Base-by-base conservation (phyloP, 768 basidiomycete species). In the Xerocomellus chrysenteron region DNA sequence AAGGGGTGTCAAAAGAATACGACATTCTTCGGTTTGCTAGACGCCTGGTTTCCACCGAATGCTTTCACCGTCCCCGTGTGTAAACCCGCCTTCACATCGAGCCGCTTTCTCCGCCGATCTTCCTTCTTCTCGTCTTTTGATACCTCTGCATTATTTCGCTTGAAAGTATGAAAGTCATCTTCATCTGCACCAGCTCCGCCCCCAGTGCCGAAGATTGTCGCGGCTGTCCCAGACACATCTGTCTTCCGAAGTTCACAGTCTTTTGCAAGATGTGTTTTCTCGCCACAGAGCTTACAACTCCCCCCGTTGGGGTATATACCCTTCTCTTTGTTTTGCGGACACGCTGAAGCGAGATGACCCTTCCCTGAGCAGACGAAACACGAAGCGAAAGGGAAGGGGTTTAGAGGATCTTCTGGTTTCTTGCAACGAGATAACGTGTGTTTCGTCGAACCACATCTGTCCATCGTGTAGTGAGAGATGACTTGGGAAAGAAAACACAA, bases 261-360 rank as follows among this genome's bases (percentile, higher is more conserved):
- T 66, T 83, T 90, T 0, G 92, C 93, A 8, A 95, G 80, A 74
- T 97, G 95, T 3, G 83, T 81, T 6, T 86, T 94, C 54, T 90
- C 84, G 9, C 87, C 85, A 65, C 95, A 98, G 10, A 97, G 77
- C 65, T 93, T 95, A 66, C 95, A 98, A 55, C 79, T 82, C 3
- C 95, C 95, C 26, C 94, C 94, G 57, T 96, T 88, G 0, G 93
- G 92, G 63, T 97, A 97, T 26, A 96, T 79, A 0, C 94, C 93
- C 62, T 83, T 89, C 0, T 78, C 79, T 59, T 81, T 80, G 66
- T 97, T 97, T 63, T 87, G 73, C 0, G 91, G 88, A 71, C 95
- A 98, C 14, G 82, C 73, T 2, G 90, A 87, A 3, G 92, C 90
- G 2, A 98, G 80, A 67, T 98, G 95, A 2, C 95, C 95, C 63